Evolutionary conservation across 108 stramenopile genomes (phyloP).

Genomic region (Nitzschia palea): DNA sequence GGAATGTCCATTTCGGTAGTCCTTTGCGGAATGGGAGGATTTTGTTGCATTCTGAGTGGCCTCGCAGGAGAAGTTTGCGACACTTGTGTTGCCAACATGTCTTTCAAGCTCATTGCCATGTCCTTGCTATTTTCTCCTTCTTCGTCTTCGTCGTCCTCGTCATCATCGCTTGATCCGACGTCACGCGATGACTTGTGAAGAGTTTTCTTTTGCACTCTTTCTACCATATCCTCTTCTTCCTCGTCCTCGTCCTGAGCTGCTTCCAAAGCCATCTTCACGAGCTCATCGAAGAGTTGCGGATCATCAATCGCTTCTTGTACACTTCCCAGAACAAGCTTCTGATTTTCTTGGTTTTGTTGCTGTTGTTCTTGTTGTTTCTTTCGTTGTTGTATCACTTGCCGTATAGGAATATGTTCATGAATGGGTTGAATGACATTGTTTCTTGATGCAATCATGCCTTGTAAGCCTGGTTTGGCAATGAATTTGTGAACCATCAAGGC

Average conservation of each 20-base stretch:
- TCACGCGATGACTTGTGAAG: neutral
- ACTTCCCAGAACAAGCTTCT: slow-evolving; percentile 1
- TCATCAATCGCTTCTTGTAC: neutral
- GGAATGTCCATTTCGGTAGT: too few species aligned
- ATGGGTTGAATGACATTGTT: neutral
- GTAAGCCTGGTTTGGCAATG: neutral
- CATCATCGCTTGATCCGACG: neutral
- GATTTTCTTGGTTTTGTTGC: neutral
- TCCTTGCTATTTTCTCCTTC: slow-evolving; percentile 6
- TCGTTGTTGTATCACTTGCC: neutral
- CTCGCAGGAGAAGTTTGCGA: neutral
- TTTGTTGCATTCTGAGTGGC: too few species aligned
- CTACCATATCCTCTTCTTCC: neutral
- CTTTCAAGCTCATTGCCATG: slow-evolving; percentile 5
- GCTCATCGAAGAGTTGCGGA: neutral
- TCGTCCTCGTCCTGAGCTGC: neutral
- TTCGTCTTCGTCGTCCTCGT: neutral
- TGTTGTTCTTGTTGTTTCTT: slow-evolving; percentile 1
- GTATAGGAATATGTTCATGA: neutral
- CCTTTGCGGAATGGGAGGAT: too few species aligned
- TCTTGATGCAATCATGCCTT: neutral
- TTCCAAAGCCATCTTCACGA: neutral
- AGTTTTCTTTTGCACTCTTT: neutral
- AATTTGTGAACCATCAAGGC: neutral
- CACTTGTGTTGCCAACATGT: slow-evolving; percentile 13